Evolutionary conservation across 768 basidiomycete species (phyloP).

Genomic region (Porphyrellus cyaneotinctus): DNA sequence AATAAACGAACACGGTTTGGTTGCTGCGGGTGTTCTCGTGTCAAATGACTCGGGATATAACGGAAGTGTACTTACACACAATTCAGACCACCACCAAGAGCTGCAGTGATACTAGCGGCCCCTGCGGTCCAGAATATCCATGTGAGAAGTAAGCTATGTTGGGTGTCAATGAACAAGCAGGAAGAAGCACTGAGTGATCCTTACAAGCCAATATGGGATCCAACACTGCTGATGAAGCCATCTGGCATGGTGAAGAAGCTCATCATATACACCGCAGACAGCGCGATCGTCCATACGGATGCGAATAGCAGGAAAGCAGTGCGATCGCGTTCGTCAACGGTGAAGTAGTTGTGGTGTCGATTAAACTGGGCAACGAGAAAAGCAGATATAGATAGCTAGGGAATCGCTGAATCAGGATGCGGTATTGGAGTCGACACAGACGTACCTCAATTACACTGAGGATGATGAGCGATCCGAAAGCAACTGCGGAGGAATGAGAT

Average conservation of each 20-base stretch:
- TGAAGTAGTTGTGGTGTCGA: slow-evolving; percentile 48
- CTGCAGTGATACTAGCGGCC: slow-evolving; percentile 63
- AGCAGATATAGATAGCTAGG: slow-evolving; percentile 64
- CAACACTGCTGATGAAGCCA: slow-evolving; percentile 54
- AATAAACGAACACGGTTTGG: slow-evolving; percentile 52
- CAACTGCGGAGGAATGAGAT: slow-evolving; percentile 41
- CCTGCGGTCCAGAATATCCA: slow-evolving; percentile 80
- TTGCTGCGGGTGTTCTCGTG: slow-evolving; percentile 25
- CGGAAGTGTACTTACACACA: slow-evolving; percentile 47
- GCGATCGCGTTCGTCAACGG: slow-evolving; percentile 50
- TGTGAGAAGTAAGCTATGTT: slow-evolving; percentile 55
- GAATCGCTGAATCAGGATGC: neutral
- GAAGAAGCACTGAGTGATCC: slow-evolving; percentile 25
- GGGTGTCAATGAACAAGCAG: slow-evolving; percentile 1
- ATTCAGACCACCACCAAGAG: slow-evolving; percentile 65
- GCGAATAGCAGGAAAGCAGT: slow-evolving; percentile 65
- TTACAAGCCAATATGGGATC: slow-evolving; percentile 61
- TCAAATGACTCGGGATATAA: neutral
- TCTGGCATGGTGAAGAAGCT: slow-evolving; percentile 51
- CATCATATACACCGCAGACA: slow-evolving; percentile 47
- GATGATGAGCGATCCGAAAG: slow-evolving; percentile 45
- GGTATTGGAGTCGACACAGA: neutral
- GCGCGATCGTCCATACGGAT: slow-evolving; percentile 67
- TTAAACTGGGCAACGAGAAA: slow-evolving; percentile 68
- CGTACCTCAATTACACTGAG: slow-evolving; percentile 65